Evolutionary conservation across 2,329 filamentous ascomycete species (phyloP).

Genomic region (Corniculantispora saksenae): DNA sequence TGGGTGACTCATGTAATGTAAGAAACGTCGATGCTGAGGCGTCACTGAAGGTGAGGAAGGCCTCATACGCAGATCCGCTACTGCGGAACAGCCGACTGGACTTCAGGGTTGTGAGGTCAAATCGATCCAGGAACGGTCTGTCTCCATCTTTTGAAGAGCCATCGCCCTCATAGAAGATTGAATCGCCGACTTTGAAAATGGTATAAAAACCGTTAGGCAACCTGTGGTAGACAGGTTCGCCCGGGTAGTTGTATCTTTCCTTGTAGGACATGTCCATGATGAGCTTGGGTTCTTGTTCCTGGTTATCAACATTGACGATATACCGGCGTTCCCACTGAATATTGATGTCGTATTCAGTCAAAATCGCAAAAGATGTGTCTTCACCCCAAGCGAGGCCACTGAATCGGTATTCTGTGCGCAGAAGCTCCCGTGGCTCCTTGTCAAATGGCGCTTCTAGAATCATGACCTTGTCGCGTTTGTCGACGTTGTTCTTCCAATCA

Average conservation of each 20-base stretch:
- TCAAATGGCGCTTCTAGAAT: slow-evolving; percentile 13
- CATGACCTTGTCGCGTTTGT: slow-evolving; percentile 12
- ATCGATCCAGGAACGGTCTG: slow-evolving; percentile 10
- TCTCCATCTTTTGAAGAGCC: slow-evolving; percentile 12
- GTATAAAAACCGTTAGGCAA: slow-evolving; percentile 1
- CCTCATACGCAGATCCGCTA: slow-evolving; percentile 8
- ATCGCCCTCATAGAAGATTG: not conserved
- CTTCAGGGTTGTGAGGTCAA: slow-evolving; percentile 3
- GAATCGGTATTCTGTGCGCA: slow-evolving; percentile 11
- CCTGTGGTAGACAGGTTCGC: not conserved
- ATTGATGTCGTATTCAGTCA: slow-evolving; percentile 1
- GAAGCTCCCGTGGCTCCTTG: not conserved
- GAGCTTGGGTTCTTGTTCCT: slow-evolving; percentile 1
- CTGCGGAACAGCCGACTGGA: slow-evolving; percentile 10
- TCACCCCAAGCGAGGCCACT: not conserved
- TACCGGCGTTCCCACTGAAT: slow-evolving; percentile 11
- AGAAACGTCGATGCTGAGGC: not conserved
- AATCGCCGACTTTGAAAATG: not conserved
- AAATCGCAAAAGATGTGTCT: slow-evolving; percentile 3
- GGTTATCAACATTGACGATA: slow-evolving; percentile 14
- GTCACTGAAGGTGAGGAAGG: not conserved
- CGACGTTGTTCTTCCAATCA: slow-evolving; percentile 5
- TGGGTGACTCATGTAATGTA: slow-evolving; percentile 9
- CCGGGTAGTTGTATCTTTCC: slow-evolving; percentile 14
- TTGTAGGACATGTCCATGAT: slow-evolving; percentile 9